These are phyloP conservation scores for Calonectria pteridis DNA, from an alignment of 2,329 filamentous ascomycete species.

Conservation along the genomic window DNA sequence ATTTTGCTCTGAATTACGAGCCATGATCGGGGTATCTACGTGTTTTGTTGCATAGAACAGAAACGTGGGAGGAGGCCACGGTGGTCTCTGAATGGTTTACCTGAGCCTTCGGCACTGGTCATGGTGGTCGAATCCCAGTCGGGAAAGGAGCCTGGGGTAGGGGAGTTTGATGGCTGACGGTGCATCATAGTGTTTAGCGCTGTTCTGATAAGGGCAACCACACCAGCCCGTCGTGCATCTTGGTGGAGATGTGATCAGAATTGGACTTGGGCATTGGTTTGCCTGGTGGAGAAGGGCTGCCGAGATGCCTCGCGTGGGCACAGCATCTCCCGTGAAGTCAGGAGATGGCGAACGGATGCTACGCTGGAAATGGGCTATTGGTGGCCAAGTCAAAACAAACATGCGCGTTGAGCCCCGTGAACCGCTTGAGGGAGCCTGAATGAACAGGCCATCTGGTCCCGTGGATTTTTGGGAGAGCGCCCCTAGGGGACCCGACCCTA, in stretches of 20 bases:
- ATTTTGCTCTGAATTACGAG: neutral
- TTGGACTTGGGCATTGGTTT: neutral
- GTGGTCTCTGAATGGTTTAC: neutral
- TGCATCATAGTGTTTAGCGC: constrained; percentile 7
- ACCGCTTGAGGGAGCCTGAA: neutral
- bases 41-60: neutral
- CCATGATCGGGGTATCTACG: neutral
- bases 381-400: neutral
- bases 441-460: constrained; percentile 21
- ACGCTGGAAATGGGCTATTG: neutral
- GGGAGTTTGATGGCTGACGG: constrained; percentile 10
- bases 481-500: constrained; percentile 12
- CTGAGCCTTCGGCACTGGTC: constrained; percentile 1
- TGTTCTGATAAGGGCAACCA: constrained; percentile 23
- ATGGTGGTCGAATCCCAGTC: neutral
- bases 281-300: neutral
- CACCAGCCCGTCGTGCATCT: neutral
- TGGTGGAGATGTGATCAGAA: constrained; percentile 15
- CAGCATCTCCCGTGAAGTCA: constrained; percentile 19
- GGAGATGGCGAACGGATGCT: constrained; percentile 6
- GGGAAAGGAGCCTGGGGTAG: constrained; percentile 4
- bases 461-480: constrained; percentile 13
- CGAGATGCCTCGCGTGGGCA: neutral
- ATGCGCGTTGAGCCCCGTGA: constrained; percentile 11
- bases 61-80: neutral